Evolutionary conservation across 768 basidiomycete genomes (phyloP).

Genomic region (Antrodiella citrinella): DNA sequence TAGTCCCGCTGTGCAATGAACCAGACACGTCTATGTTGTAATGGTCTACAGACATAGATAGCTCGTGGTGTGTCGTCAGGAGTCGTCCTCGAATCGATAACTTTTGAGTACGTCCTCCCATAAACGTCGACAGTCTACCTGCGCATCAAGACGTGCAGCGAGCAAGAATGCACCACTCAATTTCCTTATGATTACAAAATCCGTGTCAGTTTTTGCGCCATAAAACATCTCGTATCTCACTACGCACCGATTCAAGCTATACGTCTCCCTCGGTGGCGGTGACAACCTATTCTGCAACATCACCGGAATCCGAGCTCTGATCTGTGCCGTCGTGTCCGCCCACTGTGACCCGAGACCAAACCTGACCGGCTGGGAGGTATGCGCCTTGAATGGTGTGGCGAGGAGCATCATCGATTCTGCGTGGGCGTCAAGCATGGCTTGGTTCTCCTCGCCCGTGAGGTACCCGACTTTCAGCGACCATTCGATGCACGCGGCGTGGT

Average conservation of each 20-base stretch:
- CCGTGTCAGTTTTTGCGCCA: not conserved
- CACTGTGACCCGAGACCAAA: slow-evolving; percentile 64
- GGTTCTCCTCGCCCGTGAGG: slow-evolving; percentile 79
- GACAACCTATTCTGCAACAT: slow-evolving; percentile 87
- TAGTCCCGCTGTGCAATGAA: too few relatives aligned
- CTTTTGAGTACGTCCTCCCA: slow-evolving; percentile 62
- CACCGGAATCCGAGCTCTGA: slow-evolving; percentile 75
- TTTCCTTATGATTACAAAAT: slow-evolving; percentile 41
- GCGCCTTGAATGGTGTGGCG: slow-evolving; percentile 72
- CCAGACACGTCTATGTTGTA: too few relatives aligned
- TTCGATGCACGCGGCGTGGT: slow-evolving; percentile 56
- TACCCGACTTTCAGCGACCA: slow-evolving; percentile 84
- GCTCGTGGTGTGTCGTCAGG: too few relatives aligned
- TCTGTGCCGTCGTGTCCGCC: slow-evolving; percentile 66
- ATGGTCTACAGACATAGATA: too few relatives aligned
- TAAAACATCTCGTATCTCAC: not conserved
- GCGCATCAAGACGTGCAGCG: slow-evolving; percentile 65
- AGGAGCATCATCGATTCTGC: slow-evolving; percentile 76
- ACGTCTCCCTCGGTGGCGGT: slow-evolving; percentile 91
- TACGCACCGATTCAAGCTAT: slow-evolving; percentile 79
- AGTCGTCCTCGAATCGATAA: slow-evolving; percentile 25
- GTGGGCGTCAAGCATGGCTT: slow-evolving; percentile 90
- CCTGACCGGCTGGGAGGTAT: slow-evolving; percentile 63
- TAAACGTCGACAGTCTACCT: slow-evolving; percentile 61
- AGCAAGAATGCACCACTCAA: slow-evolving; percentile 76